Evolutionary conservation across 208 protist species (phyloP).

Genomic region (Spironucleus salmonicida): DNA sequence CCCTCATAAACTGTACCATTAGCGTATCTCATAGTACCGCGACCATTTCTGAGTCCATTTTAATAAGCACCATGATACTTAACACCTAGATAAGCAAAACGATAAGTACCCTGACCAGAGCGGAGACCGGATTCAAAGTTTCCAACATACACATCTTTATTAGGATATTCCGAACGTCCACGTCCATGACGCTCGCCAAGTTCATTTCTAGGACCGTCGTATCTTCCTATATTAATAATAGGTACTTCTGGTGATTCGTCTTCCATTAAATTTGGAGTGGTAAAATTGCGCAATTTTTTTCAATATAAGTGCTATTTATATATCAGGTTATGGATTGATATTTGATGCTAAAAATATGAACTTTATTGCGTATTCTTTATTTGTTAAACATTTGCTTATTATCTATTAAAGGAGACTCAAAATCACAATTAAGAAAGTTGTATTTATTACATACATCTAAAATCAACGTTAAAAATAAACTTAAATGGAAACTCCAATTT

Average conservation of each 20-base stretch:
- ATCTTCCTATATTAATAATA: conserved; percentile 28
- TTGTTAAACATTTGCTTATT: too few relatives aligned
- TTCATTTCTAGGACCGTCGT: conserved; percentile 21
- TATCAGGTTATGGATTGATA: too few relatives aligned
- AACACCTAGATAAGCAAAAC: conserved; percentile 4
- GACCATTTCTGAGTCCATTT: conserved; percentile 31
- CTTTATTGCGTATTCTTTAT: too few relatives aligned
- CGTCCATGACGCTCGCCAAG: conserved; percentile 29
- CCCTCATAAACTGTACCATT: conserved; percentile 46
- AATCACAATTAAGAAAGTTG: too few relatives aligned
- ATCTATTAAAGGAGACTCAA: too few relatives aligned
- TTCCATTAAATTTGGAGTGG: too few relatives aligned
- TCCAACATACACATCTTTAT: conserved; percentile 28
- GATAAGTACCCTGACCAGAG: conserved; percentile 8
- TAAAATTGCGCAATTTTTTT: too few relatives aligned
- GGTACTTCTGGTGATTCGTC: conserved; percentile 15
- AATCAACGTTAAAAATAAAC: too few relatives aligned
- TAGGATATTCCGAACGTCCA: conserved; percentile 6
- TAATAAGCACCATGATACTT: conserved; percentile 44
- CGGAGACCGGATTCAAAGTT: conserved; percentile 4
- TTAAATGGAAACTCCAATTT: too few relatives aligned
- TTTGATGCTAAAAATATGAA: too few relatives aligned
- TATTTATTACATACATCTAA: too few relatives aligned
- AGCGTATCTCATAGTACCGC: conserved; percentile 42
- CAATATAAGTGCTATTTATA: too few relatives aligned